Evolutionary conservation across 2,329 filamentous ascomycete genomes (phyloP).

Genomic region (Fusarium fracticaudum): DNA sequence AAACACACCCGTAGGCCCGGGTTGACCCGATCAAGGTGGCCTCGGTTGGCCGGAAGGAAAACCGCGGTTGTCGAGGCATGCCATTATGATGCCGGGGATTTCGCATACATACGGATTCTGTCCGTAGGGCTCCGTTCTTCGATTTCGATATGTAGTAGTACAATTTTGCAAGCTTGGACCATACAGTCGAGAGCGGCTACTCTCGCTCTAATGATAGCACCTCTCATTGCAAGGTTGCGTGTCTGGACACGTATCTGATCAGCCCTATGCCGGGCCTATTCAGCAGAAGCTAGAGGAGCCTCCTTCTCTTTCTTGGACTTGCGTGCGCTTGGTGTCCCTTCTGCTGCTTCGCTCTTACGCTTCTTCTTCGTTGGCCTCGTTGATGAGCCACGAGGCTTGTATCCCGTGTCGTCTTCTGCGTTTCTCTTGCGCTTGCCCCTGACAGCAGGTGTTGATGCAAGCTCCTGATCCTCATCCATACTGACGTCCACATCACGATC

Average conservation of each 20-base stretch:
- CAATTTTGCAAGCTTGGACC: slow-evolving; percentile 2
- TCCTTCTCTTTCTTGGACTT: slow-evolving; percentile 50
- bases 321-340: slow-evolving; percentile 48
- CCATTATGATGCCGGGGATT: slow-evolving; percentile 9
- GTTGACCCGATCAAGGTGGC: slow-evolving; percentile 33
- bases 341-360: slow-evolving; percentile 62
- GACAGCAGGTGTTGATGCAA: slow-evolving; percentile 46
- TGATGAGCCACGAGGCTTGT: slow-evolving; percentile 66
- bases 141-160: slow-evolving; percentile 20
- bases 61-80: slow-evolving; percentile 25
- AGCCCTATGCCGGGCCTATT: slow-evolving; percentile 40
- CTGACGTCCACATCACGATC: slow-evolving; percentile 47
- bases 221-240: not conserved
- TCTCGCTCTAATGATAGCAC: not conserved
- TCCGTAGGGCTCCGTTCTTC: slow-evolving; percentile 16
- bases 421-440: slow-evolving; percentile 64
- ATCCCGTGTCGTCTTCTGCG: slow-evolving; percentile 66
- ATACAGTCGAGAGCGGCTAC: slow-evolving; percentile 5
- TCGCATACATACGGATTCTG: slow-evolving; percentile 20
- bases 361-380: slow-evolving; percentile 66
- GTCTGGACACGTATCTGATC: not conserved
- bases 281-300: slow-evolving; percentile 37
- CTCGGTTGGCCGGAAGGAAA: slow-evolving; percentile 40
- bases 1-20: slow-evolving; percentile 32
- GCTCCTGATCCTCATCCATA: slow-evolving; percentile 53